A percentile compares a stretch with the other conserved stretches of the same genome.
phyloP scores from a whole-genome alignment of 805 yeast species.

The Yarrowia sp. region DNA sequence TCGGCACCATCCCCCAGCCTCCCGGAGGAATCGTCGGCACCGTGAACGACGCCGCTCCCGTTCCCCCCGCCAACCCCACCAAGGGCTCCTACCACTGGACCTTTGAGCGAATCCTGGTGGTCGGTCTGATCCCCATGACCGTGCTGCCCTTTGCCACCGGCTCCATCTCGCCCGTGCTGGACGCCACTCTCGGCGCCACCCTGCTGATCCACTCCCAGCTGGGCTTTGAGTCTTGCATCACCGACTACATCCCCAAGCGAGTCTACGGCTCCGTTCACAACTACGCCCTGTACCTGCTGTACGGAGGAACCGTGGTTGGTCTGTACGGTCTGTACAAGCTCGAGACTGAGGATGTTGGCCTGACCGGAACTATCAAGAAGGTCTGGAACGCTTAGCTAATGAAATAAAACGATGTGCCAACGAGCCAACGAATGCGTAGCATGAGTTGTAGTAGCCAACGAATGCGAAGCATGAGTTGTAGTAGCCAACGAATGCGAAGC shows the following conservation, averaged over 20 bases:
- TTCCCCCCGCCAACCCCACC: constrained; percentile 65
- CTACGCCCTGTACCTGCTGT: constrained; percentile 69
- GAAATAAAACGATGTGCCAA: not conserved
- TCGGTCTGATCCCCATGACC: constrained; percentile 77
- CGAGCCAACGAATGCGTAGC: no score
- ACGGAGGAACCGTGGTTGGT: constrained; percentile 72
- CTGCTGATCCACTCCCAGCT: constrained; percentile 79
- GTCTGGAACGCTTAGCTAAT: constrained; percentile 63
- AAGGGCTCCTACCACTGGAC: constrained; percentile 96
- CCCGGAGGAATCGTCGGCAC: constrained; percentile 93
- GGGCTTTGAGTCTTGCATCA: constrained; percentile 90
- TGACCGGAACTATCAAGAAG: constrained; percentile 66
- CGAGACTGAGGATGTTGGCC: constrained; percentile 77
- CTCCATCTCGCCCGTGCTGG: constrained; percentile 69
- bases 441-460: no score
- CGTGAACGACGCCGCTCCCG: constrained; percentile 83
- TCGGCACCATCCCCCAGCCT: constrained; percentile 66
- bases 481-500: no score
- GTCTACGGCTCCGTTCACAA: constrained; percentile 80
- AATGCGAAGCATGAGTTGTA: no score
- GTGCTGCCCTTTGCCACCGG: constrained; percentile 81
- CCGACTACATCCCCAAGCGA: constrained; percentile 88
- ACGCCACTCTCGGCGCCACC: constrained; percentile 70
- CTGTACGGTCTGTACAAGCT: constrained; percentile 82
- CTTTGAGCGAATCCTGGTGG: constrained; percentile 76